Evolutionary conservation across 345 rosid species (phyloP).

Genomic region (Conringia planisiliqua): DNA sequence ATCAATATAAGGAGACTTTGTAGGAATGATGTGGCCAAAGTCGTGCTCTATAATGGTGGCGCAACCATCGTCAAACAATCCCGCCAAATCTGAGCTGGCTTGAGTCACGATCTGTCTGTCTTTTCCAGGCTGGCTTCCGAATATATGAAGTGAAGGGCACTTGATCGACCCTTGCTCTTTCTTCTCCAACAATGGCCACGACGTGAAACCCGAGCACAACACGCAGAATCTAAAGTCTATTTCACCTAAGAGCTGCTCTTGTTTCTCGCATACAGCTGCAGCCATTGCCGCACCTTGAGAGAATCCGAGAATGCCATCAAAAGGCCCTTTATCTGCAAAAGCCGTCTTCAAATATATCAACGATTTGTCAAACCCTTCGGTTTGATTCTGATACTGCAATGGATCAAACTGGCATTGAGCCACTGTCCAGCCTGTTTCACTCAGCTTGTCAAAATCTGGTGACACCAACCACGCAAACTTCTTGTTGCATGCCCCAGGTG

Average conservation of each 20-base stretch:
- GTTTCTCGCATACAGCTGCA: slow-evolving; percentile 53
- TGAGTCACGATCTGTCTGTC: slow-evolving; percentile 77
- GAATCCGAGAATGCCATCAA: slow-evolving; percentile 91
- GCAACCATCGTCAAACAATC: slow-evolving; percentile 53
- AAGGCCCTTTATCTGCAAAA: slow-evolving; percentile 68
- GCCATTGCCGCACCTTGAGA: slow-evolving; percentile 98
- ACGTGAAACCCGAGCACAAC: slow-evolving; percentile 73
- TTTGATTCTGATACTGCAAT: slow-evolving; percentile 77
- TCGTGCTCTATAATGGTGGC: slow-evolving; percentile 69
- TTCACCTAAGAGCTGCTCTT: slow-evolving; percentile 41
- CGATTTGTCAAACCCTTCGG: slow-evolving; percentile 65
- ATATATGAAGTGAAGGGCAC: slow-evolving; percentile 88
- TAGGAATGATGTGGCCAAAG: slow-evolving; percentile 85
- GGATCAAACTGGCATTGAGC: slow-evolving; percentile 70
- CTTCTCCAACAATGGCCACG: slow-evolving; percentile 33
- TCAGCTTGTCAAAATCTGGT: slow-evolving; percentile 40
- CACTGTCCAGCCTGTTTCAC: slow-evolving; percentile 50
- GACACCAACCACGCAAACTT: slow-evolving; percentile 88
- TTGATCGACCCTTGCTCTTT: slow-evolving; percentile 39
- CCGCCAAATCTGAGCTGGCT: slow-evolving; percentile 59
- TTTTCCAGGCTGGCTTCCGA: slow-evolving; percentile 57
- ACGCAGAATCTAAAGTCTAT: slow-evolving; percentile 73
- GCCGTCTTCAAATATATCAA: slow-evolving; percentile 44
- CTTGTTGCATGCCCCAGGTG: slow-evolving; percentile 50
- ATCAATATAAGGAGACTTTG: slow-evolving; percentile 66